Evolutionary conservation across 805 yeast species (phyloP).

Genomic region (Yarrowia osloensis): DNA sequence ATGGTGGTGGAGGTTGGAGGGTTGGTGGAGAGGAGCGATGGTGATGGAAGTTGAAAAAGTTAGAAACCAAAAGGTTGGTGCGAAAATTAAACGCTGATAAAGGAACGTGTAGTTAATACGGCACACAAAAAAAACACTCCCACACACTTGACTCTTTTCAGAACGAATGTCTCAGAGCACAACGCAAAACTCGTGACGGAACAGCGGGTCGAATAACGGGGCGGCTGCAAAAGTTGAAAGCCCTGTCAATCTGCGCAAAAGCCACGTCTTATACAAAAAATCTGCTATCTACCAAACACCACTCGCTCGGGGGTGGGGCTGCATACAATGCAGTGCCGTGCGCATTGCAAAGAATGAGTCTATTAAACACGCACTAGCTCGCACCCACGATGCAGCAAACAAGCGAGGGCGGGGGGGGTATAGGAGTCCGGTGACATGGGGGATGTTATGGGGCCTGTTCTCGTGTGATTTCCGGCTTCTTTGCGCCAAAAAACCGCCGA

Average conservation of each 20-base stretch:
- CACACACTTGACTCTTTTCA: too few relatives aligned
- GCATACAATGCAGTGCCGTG: constrained; percentile 30
- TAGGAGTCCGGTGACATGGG: not conserved
- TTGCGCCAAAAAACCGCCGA: not conserved
- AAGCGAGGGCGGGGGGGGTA: not conserved
- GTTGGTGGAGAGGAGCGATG: not conserved
- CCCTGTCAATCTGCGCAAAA: too few relatives aligned
- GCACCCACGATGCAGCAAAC: constrained; percentile 3
- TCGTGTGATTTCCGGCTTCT: not conserved
- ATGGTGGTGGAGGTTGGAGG: not conserved
- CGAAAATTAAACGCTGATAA: constrained; percentile 19
- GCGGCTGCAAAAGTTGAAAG: too few relatives aligned
- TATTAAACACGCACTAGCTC: constrained; percentile 7
- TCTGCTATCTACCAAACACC: not conserved
- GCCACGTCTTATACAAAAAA: not conserved
- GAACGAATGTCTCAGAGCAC: not conserved
- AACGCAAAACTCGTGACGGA: not conserved
- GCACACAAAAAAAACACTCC: too few relatives aligned
- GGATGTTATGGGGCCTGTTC: not conserved
- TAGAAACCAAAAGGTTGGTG: constrained; percentile 1
- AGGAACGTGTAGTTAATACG: not conserved
- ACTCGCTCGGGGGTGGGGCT: constrained; percentile 19
- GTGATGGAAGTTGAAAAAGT: not conserved
- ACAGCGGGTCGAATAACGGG: not conserved
- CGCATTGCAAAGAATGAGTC: constrained; percentile 20